A percentile compares a stretch with the other conserved stretches of the same genome.
Evolutionary conservation across 371 early-diverging fungal species (phyloP).

Genomic region (Actinomortierella ambigua): DNA sequence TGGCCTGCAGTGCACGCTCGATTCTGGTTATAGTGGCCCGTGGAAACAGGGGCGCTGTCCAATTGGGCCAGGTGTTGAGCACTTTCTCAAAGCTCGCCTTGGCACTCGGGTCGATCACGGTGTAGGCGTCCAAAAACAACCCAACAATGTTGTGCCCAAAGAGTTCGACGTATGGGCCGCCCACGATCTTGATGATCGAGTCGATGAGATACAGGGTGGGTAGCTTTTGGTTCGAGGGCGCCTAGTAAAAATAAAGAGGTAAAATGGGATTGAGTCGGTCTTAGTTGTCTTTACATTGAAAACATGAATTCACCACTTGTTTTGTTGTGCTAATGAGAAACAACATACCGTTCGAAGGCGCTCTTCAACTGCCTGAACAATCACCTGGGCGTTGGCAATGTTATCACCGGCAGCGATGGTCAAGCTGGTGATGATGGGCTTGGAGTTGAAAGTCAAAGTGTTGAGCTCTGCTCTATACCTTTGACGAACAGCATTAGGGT

Average conservation of each 20-base stretch:
- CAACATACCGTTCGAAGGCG: slow-evolving; percentile 76
- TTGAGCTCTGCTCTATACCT: slow-evolving; percentile 32
- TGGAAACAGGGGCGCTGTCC: slow-evolving; percentile 66
- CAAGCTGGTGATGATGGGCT: slow-evolving; percentile 88
- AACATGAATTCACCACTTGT: too few relatives aligned
- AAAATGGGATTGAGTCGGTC: neutral
- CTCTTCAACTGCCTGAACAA: slow-evolving; percentile 86
- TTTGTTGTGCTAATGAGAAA: neutral
- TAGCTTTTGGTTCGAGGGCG: slow-evolving; percentile 76
- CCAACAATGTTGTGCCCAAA: slow-evolving; percentile 75
- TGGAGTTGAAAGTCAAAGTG: slow-evolving; percentile 84
- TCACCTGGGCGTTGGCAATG: slow-evolving; percentile 61
- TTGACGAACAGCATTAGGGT: slow-evolving; percentile 17
- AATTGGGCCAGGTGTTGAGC: slow-evolving; percentile 83
- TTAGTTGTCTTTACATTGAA: too few relatives aligned
- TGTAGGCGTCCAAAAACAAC: slow-evolving; percentile 77
- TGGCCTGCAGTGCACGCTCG: slow-evolving; percentile 55
- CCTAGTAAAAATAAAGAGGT: slow-evolving; percentile 50
- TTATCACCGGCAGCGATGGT: slow-evolving; percentile 87
- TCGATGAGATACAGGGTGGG: slow-evolving; percentile 91
- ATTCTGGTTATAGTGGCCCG: slow-evolving; percentile 58
- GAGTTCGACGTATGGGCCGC: slow-evolving; percentile 70
- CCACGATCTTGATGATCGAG: slow-evolving; percentile 92
- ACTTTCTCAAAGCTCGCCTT: slow-evolving; percentile 73
- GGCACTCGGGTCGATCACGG: slow-evolving; percentile 64